A percentile compares a stretch with the other conserved stretches of the same genome.
phyloP scores from a whole-genome alignment of 495 filamentous ascomycete genomes.

The Aspergillus carlsbadensis region DNA sequence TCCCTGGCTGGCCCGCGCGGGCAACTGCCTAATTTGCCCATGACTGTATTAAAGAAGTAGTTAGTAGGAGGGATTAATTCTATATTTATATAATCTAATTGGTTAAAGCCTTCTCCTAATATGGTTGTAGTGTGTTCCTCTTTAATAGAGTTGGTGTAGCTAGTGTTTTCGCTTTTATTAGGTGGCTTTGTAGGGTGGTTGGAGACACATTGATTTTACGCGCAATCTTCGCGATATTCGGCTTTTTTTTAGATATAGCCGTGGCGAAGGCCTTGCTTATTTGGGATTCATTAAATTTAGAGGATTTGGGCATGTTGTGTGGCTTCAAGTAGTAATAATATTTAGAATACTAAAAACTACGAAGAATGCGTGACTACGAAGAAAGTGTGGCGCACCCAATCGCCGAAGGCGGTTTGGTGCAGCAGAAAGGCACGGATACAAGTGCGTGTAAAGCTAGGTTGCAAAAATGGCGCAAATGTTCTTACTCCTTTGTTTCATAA shows the following conservation, averaged over 20 bases:
- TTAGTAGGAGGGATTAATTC: neutral
- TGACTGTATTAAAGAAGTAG: neutral
- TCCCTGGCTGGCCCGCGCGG: neutral
- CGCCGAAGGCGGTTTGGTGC: too few species aligned
- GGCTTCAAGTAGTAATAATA: too few species aligned
- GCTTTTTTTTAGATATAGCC: neutral
- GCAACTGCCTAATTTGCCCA: neutral
- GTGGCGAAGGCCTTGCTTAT: neutral
- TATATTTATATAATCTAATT: neutral
- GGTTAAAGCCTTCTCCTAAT: neutral
- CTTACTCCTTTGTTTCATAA: too few species aligned
- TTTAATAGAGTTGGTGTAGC: neutral
- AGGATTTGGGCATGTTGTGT: neutral
- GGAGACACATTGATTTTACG: neutral
- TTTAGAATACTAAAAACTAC: conserved; percentile 2
- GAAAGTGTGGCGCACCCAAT: too few species aligned
- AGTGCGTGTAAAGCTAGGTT: too few species aligned
- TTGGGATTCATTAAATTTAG: neutral
- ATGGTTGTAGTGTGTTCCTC: neutral
- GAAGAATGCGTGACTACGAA: too few species aligned
- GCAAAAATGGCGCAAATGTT: too few species aligned
- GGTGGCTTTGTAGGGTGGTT: neutral
- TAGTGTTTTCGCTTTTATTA: neutral
- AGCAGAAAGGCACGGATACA: too few species aligned
- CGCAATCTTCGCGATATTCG: neutral